These are phyloP conservation scores for Nannizzia gypsea DNA, from an alignment of 2,329 filamentous ascomycete genomes.

Conservation along the genomic window DNA sequence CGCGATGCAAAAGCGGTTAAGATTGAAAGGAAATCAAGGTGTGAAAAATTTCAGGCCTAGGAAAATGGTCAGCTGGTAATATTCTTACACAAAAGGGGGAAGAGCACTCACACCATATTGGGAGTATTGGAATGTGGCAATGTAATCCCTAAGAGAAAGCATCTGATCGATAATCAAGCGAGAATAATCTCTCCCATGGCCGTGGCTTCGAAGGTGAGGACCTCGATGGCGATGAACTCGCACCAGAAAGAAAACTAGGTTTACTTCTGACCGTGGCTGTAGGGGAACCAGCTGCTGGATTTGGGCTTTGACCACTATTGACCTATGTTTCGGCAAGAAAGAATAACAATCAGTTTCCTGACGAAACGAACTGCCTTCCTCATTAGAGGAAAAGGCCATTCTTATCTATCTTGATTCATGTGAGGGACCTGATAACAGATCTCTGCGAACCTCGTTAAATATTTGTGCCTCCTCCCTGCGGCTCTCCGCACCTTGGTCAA, in stretches of 20 bases:
- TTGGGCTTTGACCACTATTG: background rate
- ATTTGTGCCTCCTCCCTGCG: constrained; percentile 30
- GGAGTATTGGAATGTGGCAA: background rate
- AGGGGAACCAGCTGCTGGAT: background rate
- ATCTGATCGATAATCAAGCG: constrained; percentile 30
- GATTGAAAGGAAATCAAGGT: background rate
- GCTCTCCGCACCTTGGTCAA: constrained; percentile 23
- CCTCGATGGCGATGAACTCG: constrained; percentile 16
- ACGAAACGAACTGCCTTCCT: background rate
- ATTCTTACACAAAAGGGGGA: background rate
- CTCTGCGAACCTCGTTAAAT: constrained; percentile 39
- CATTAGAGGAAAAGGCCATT: background rate
- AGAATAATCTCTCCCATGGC: constrained; percentile 35
- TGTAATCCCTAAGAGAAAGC: background rate
- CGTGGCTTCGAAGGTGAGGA: constrained; percentile 21
- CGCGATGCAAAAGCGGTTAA: background rate
- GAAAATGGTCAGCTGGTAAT: background rate
- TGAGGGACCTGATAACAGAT: constrained; percentile 34
- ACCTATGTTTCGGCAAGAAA: constrained; percentile 11
- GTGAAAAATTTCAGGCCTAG: background rate
- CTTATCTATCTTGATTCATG: background rate
- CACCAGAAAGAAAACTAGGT: background rate
- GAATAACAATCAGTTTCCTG: constrained; percentile 12
- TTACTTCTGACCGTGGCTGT: background rate
- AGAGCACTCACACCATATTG: background rate